Evolutionary conservation across 495 filamentous ascomycete species (phyloP), one percentile per base, ranked within the genome.

Genomic region (Bacidia rubella): DNA sequence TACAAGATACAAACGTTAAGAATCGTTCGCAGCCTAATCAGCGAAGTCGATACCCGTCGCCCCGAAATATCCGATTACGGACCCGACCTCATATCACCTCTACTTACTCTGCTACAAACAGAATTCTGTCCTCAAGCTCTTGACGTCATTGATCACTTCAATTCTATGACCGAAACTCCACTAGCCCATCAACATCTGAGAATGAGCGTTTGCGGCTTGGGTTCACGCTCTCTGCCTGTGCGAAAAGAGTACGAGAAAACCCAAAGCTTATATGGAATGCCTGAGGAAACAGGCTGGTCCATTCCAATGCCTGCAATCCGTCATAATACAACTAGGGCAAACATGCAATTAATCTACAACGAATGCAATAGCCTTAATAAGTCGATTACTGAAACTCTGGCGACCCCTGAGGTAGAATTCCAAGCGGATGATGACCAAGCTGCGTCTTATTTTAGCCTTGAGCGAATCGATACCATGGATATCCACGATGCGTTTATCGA

Each of bases 301-400:
- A 86, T 99, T 29, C 92, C 93, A 1, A 83, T 90, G 67, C 92
- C 92, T 19, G 90, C 90, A 2, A 81, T 82, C 45, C 87, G 95
- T 66, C 88, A 90, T 2, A 79, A 78, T 45, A 79, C 78, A 39
- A 96, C 90, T 11, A 75, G 90, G 32, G 76, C 81, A 51, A 97
- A 97, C 61, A 90, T 97, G n/a, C 90, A 96, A 59, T 87, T 89
- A 0, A 89, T 92, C 2, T 95, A 95, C 65, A 92, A 95, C 65
- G 94, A 87, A 48, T 95, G 90, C 55, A 67, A 76, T 0, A 73
- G 79, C 47, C 75, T 78, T 22, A 83, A 86, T 50, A 69, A 71
- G 45, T 66, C 72, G 56, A 72, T 77, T 46, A 65, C 66, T 12
- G 72, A 77, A 45, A 73, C 82, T n/a, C 74, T 74, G 1, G 75